These are phyloP conservation scores for Metschnikowia cerradonensis DNA, from an alignment of 805 yeast species.

Conservation along the genomic window DNA sequence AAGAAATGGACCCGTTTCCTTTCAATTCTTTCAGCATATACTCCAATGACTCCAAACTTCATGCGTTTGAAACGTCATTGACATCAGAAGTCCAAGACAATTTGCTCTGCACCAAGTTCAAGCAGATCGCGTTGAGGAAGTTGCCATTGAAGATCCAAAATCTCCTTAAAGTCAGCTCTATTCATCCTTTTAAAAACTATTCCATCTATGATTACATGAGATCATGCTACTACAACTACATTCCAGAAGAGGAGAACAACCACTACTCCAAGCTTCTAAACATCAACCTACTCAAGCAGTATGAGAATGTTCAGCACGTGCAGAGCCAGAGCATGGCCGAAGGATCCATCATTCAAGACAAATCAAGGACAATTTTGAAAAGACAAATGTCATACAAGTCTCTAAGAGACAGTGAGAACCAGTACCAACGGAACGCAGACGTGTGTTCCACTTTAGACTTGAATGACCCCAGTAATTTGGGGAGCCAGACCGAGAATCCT, in stretches of 20 bases:
- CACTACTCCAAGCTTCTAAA: constrained; percentile 36
- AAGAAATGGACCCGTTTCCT: constrained; percentile 30
- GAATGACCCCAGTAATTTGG: neutral
- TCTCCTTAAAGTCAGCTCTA: constrained; percentile 26
- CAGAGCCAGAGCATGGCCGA: constrained; percentile 28
- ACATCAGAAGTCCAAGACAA: constrained; percentile 26
- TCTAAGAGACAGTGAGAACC: constrained; percentile 1
- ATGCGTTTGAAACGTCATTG: constrained; percentile 29
- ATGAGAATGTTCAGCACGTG: constrained; percentile 31
- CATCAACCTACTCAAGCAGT: constrained; percentile 35
- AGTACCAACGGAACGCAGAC: neutral
- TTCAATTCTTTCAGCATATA: constrained; percentile 28
- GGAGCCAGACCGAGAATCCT: constrained; percentile 1
- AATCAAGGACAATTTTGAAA: constrained; percentile 13
- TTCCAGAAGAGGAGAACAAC: constrained; percentile 31
- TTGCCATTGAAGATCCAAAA: constrained; percentile 36
- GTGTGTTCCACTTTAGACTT: neutral
- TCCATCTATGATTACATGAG: constrained; percentile 36
- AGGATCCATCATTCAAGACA: constrained; percentile 18
- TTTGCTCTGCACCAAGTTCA: constrained; percentile 21
- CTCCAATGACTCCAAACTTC: constrained; percentile 39
- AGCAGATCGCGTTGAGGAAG: constrained; percentile 20
- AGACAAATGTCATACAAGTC: constrained; percentile 19
- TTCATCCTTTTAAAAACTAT: constrained; percentile 32
- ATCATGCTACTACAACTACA: constrained; percentile 36